Evolutionary conservation across 768 basidiomycete genomes (phyloP), one percentile per base, ranked within the genome.

Genomic region (Boletellus ananas): DNA sequence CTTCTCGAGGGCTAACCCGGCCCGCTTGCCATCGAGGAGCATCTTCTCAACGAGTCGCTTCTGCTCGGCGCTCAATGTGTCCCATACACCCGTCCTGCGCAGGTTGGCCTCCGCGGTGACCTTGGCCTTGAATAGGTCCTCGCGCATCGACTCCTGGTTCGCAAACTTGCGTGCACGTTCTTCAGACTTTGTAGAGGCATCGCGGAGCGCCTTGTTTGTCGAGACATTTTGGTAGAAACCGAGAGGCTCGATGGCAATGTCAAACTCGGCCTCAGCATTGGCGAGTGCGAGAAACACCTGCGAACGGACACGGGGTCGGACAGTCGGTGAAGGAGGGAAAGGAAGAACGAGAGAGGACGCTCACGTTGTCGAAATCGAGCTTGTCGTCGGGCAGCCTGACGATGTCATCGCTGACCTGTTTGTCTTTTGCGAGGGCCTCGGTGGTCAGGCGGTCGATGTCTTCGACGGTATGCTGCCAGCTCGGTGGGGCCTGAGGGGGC

Each of bases 171-270:
- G 81, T 16, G 83, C 70, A 29, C 80, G 71, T n/a, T 79, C 76
- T 63, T 92, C 87, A 3, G 85, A 84, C 35, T 79, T 78, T 48
- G 81, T 89, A 4, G 87, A 84, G 1, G 89, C 87, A 62, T 93
- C 90, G 1, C 91, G 80, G n/a, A 94, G 77, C 37, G 77, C 80
- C 63, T 90, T 84, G 48, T 75, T 72, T 1, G 82, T 72, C 23
- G 88, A 86, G 23, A 93, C 89, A 57, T 91, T 87, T 65, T 90
- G 86, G 61, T 91, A 87, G 69, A 94, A 94, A 0, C 74, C 68
- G 17, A 90, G 73, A 0, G 85, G 85, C 52, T 87, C 85, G 8
- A 73, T 64, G 25, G 70, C 59, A 14, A 62, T 58, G 37, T 81
- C 78, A 31, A 83, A 70, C n/a, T 72, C 63, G n/a, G 83, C 76